Conservation (phyloP, 2,329 filamentous ascomycete genomes). For the Ascochyta lentis region DNA sequence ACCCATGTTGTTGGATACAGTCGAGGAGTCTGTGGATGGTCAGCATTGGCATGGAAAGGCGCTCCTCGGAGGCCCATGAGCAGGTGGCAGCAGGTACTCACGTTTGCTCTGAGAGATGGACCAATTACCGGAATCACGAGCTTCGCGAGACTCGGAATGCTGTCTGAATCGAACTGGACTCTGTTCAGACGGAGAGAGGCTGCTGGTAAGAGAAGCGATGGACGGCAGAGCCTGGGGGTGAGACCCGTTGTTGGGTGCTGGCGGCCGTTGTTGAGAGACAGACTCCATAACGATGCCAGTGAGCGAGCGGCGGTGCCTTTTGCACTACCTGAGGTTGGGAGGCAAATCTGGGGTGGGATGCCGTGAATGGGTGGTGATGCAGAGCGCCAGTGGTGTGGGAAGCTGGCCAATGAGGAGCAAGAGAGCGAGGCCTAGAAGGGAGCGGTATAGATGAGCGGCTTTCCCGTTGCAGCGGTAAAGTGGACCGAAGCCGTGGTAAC, state of each 20-base stretch:
- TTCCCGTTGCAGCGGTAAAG: conserved; percentile 16
- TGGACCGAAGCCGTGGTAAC: conserved; percentile 14
- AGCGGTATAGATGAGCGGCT: conserved; percentile 12
- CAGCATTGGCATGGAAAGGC: conserved; percentile 10
- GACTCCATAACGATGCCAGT: conserved; percentile 36
- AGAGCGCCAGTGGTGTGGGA: conserved; percentile 28
- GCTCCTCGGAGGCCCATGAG: background rate
- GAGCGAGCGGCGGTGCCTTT: conserved; percentile 13
- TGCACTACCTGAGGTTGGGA: conserved; percentile 16
- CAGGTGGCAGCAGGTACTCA: conserved; percentile 38
- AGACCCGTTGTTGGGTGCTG: conserved; percentile 32
- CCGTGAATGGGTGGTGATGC: conserved; percentile 30
- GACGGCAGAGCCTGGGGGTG: conserved; percentile 48
- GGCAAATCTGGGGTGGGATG: conserved; percentile 17
- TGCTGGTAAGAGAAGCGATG: conserved; percentile 48
- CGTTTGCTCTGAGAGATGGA: conserved; percentile 65
- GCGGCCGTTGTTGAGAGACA: conserved; percentile 36
- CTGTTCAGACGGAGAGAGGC: conserved; percentile 41
- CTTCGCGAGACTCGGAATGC: conserved; percentile 53
- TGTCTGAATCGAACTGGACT: conserved; percentile 43
- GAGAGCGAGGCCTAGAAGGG: conserved; percentile 16
- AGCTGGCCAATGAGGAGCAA: conserved; percentile 30
- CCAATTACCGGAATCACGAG: conserved; percentile 66
- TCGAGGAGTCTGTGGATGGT: conserved; percentile 47
- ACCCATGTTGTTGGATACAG: conserved; percentile 55